Conservation (phyloP, 495 filamentous ascomycete species). For the Choiromyces venosus region DNA sequence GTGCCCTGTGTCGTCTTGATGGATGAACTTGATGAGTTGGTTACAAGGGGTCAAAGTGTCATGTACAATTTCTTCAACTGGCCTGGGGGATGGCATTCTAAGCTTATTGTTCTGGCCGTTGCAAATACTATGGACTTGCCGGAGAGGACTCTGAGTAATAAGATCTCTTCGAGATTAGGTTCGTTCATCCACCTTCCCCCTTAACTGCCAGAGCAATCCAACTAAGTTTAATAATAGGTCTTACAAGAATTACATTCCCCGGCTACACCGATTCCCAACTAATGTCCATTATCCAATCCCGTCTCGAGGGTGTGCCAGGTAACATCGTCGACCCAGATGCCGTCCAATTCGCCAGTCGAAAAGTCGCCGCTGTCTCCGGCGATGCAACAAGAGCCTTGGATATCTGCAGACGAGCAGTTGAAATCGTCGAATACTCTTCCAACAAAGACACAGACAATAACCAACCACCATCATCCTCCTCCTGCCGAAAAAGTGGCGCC, state of each 20-base stretch:
- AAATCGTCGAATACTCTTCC: slow-evolving; percentile 77
- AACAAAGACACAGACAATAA: slow-evolving; percentile 22
- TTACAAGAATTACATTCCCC: slow-evolving; percentile 90
- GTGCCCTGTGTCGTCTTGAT: slow-evolving; percentile 97
- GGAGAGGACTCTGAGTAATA: slow-evolving; percentile 93
- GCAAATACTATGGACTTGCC: slow-evolving; percentile 99
- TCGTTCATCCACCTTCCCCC: slow-evolving; percentile 13
- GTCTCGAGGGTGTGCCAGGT: slow-evolving; percentile 78
- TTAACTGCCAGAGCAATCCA: not conserved
- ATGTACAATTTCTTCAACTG: slow-evolving; percentile 99
- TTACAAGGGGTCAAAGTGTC: slow-evolving; percentile 93
- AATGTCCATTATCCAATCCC: slow-evolving; percentile 93
- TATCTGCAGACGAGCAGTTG: slow-evolving; percentile 91
- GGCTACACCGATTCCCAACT: slow-evolving; percentile 96
- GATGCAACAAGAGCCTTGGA: slow-evolving; percentile 90
- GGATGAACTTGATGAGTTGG: slow-evolving; percentile 98
- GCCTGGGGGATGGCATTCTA: slow-evolving; percentile 85
- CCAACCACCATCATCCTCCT: slow-evolving; percentile 24
- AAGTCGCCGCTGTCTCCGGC: slow-evolving; percentile 93
- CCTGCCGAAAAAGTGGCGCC: slow-evolving; percentile 16
- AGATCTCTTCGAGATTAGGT: slow-evolving; percentile 87
- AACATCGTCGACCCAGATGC: slow-evolving; percentile 90
- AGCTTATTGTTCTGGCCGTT: slow-evolving; percentile 91
- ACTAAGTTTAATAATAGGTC: slow-evolving; percentile 43
- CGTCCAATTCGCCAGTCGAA: slow-evolving; percentile 90